phyloP scores from a whole-genome alignment of 2,329 filamentous ascomycete species.

The Xylariaceae sp. region DNA sequence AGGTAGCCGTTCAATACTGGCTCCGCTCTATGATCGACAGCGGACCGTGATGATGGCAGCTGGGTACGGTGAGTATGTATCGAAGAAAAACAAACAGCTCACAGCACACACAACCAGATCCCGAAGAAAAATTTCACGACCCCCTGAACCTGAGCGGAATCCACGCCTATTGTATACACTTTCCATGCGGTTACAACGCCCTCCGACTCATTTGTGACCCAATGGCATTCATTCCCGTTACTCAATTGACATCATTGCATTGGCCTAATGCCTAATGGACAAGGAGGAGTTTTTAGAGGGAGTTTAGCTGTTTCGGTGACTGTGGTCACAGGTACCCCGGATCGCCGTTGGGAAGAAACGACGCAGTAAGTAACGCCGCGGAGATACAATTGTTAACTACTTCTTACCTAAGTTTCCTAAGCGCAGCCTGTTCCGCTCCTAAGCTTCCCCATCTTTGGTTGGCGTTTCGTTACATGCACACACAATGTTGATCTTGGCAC shows the following conservation, averaged over 20 bases:
- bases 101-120: background rate
- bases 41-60: constrained; percentile 28
- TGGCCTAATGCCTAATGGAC: too few species aligned
- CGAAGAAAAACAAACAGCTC: background rate
- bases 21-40: constrained; percentile 34
- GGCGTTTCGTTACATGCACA: background rate
- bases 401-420: background rate
- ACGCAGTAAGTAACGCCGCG: background rate
- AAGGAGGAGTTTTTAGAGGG: too few species aligned
- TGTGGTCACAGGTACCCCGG: background rate
- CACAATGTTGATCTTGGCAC: background rate
- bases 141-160: background rate
- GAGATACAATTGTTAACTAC: background rate
- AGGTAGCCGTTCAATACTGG: constrained; percentile 13
- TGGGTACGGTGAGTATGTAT: constrained; percentile 39
- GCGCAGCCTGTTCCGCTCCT: background rate
- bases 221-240: constrained; percentile 19
- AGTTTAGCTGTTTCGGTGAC: too few species aligned
- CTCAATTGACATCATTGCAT: constrained; percentile 10
- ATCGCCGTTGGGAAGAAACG: background rate
- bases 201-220: background rate
- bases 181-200: background rate
- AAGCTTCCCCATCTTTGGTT: background rate
- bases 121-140: background rate
- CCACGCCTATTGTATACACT: too few species aligned